Evolutionary conservation across 2,329 filamentous ascomycete genomes (phyloP), one percentile per base, ranked within the genome.

Genomic region (Macrophomina pseudophaseolina): DNA sequence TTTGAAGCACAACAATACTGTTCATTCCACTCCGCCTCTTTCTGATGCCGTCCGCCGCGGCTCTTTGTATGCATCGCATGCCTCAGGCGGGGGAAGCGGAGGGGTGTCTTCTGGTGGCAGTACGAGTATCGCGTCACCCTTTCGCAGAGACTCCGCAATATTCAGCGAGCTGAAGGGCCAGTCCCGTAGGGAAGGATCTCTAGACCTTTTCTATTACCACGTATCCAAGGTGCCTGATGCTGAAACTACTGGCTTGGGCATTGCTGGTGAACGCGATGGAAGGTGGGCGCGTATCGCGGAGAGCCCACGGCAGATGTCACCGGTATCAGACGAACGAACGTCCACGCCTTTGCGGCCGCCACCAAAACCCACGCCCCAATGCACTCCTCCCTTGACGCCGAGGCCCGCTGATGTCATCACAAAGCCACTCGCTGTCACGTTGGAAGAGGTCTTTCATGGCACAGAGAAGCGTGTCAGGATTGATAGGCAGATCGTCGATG

Each of bases 381-480:
- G 35, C 30, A 35, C 59, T 23, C 33, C 60, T 3, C 33, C 28
- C 5, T 14, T 33, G 9, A 18, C 42, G 12, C 32, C 58, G n/a
- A 60, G 44, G 12, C 58, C 16, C 9, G 23, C 58, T n/a, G 42
- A 38, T 1, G 94, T 96, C 0, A 90, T 98, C 11, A 94, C 98
- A 80, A 90, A 91, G 73, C 88, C 91, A 54, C 79, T 99, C 69
- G 88, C 90, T 2, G 82, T 99, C 18, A 88, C 91, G 2, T 82
- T 99, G 38, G 95, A 99, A 78, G 95, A 99, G 74, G 81, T 98
- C 68, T 98, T 88, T 82, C 89, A 86, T 30, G 95, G 95, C 46
- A 88, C 89, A 42, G 93, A 91, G 54, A 98, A 98, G 87, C 97
- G 97, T 85, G 93, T 99, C 86, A 97, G 95, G 82, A 97, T 98